Conservation (phyloP, 1,139 yeast species). For the Zygotorulaspora mrakii region DNA sequence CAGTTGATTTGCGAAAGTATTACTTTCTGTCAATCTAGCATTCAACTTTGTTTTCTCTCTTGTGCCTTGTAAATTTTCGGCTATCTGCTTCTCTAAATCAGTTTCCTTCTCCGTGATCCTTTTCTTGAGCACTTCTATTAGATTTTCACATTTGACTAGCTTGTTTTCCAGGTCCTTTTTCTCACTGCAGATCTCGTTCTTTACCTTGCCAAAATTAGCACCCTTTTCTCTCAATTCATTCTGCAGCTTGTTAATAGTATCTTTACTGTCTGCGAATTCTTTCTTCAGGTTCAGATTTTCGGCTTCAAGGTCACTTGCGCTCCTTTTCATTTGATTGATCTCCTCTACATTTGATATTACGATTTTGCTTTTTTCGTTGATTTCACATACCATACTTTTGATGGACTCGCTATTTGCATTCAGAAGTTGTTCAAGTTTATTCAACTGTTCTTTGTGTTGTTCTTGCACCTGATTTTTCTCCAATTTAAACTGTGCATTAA, state of each 20-base stretch:
- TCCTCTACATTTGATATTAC: not conserved
- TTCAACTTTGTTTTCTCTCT: not conserved
- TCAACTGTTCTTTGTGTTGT: not conserved
- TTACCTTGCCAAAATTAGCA: too few species aligned
- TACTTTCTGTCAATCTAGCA: not conserved
- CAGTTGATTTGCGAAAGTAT: not conserved
- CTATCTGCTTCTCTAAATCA: slow-evolving; percentile 1
- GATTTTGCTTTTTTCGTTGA: not conserved
- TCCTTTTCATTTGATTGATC: not conserved
- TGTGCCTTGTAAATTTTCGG: too few species aligned
- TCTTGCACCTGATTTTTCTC: not conserved
- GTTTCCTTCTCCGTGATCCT: not conserved
- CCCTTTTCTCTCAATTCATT: not conserved
- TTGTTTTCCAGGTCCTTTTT: not conserved
- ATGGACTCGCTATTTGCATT: not conserved
- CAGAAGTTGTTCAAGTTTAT: not conserved
- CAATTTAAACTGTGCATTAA: not conserved
- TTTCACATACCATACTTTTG: not conserved
- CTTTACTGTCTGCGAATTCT: not conserved
- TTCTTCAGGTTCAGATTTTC: not conserved
- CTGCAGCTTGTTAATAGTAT: too few species aligned
- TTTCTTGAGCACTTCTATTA: not conserved
- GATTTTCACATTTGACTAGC: not conserved
- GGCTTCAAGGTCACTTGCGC: not conserved
- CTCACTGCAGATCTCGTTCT: too few species aligned